These are phyloP conservation scores for Candida sanyaensis DNA, from an alignment of 1,139 yeast genomes.

Conservation along the genomic window DNA sequence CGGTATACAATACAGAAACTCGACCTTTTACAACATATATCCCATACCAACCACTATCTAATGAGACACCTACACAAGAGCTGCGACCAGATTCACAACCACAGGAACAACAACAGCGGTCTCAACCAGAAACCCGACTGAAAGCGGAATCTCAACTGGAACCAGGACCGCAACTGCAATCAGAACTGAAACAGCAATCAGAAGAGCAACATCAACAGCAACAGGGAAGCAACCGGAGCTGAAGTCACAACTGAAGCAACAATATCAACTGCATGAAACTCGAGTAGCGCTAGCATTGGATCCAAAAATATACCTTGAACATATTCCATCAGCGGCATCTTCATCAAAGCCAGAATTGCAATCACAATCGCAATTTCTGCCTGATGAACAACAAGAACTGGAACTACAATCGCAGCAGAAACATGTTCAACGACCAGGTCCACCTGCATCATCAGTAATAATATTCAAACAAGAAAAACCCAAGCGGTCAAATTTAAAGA, in stretches of 20 bases:
- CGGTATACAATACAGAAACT: neutral
- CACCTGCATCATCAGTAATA: constrained; percentile 1
- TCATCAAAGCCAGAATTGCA: neutral
- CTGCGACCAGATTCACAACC: neutral
- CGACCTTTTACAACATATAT: neutral
- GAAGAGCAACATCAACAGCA: neutral
- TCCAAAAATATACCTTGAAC: neutral
- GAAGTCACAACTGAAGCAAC: neutral
- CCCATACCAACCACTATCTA: neutral
- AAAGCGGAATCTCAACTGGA: neutral
- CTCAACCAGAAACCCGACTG: neutral
- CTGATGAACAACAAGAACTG: neutral
- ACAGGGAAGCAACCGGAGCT: neutral
- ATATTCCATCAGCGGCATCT: neutral
- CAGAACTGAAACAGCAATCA: neutral
- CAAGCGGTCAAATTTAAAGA: neutral
- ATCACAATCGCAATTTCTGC: neutral
- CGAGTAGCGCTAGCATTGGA: neutral
- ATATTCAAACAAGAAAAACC: constrained; percentile 4
- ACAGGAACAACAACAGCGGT: neutral
- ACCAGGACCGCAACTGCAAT: neutral
- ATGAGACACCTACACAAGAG: neutral
- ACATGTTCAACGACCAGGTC: neutral
- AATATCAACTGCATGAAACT: neutral
- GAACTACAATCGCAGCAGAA: neutral